These are phyloP conservation scores for Pholiota microspora DNA, from an alignment of 768 basidiomycete genomes.

Conservation along the genomic window DNA sequence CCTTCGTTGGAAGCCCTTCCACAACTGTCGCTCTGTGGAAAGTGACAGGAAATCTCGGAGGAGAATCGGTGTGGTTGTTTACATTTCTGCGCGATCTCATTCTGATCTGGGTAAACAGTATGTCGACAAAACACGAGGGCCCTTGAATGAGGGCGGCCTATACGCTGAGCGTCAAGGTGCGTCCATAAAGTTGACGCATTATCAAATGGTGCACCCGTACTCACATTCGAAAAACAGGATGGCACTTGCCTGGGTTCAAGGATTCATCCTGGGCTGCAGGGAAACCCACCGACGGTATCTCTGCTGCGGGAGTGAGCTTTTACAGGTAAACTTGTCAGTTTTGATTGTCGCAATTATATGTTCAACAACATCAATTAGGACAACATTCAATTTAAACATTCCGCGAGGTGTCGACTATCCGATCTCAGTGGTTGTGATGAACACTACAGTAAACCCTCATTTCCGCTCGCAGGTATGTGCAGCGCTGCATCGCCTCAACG, in stretches of 20 bases:
- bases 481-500: too few species aligned
- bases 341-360: neutral
- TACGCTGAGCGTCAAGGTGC: conserved; percentile 52
- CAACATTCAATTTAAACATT: conserved; percentile 42
- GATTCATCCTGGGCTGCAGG: conserved; percentile 43
- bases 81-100: neutral
- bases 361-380: conserved; percentile 22
- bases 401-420: conserved; percentile 49
- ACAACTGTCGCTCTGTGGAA: conserved; percentile 47
- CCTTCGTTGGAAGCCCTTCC: conserved; percentile 37
- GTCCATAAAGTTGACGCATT: neutral
- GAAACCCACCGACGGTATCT: conserved; percentile 39
- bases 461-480: conserved; percentile 39
- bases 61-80: conserved; percentile 36
- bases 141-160: conserved; percentile 60
- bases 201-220: too few species aligned
- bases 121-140: conserved; percentile 46
- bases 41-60: conserved; percentile 47
- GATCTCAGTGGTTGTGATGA: conserved; percentile 40
- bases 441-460: conserved; percentile 40
- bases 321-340: conserved; percentile 32
- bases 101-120: conserved; percentile 27
- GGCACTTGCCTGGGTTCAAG: conserved; percentile 58
- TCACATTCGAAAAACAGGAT: conserved; percentile 28
- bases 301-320: conserved; percentile 44